Conservation (phyloP, 306 rosid species). For the Rosa lucieae region DNA sequence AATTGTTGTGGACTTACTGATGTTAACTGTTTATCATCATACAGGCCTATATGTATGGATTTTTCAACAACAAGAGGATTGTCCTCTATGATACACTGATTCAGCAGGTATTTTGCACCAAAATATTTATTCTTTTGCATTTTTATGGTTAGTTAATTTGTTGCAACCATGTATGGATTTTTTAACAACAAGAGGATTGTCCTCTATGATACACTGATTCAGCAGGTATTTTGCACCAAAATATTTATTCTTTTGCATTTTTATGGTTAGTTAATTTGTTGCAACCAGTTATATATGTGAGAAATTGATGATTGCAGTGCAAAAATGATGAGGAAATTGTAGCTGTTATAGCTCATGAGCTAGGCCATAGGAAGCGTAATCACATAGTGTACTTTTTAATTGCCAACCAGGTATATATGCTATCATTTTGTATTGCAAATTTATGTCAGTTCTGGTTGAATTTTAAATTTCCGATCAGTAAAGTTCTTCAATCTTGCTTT, state of each 20-base stretch:
- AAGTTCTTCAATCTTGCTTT: slow-evolving; percentile 17
- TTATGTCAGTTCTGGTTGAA: neutral
- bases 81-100: slow-evolving; percentile 94
- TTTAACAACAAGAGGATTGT: slow-evolving; percentile 94
- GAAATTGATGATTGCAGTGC: slow-evolving; percentile 48
- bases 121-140: neutral
- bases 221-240: slow-evolving; percentile 52
- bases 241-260: neutral
- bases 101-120: slow-evolving; percentile 60
- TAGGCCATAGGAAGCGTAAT: slow-evolving; percentile 96
- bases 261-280: neutral
- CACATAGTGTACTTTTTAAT: slow-evolving; percentile 79
- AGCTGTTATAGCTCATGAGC: slow-evolving; percentile 95
- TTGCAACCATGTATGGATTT: slow-evolving; percentile 69
- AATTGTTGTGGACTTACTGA: slow-evolving; percentile 12
- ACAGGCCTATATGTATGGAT: slow-evolving; percentile 99
- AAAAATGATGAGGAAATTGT: slow-evolving; percentile 87
- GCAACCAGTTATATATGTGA: neutral
- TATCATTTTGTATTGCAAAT: slow-evolving; percentile 22
- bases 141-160: neutral
- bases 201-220: slow-evolving; percentile 93
- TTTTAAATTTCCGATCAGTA: neutral
- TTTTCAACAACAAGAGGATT: slow-evolving; percentile 91
- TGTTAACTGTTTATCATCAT: slow-evolving; percentile 23
- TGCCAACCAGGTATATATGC: slow-evolving; percentile 74